These are phyloP conservation scores for Verticillium nonalfalfae DNA, from an alignment of 2,329 filamentous ascomycete genomes.

Conservation along the genomic window DNA sequence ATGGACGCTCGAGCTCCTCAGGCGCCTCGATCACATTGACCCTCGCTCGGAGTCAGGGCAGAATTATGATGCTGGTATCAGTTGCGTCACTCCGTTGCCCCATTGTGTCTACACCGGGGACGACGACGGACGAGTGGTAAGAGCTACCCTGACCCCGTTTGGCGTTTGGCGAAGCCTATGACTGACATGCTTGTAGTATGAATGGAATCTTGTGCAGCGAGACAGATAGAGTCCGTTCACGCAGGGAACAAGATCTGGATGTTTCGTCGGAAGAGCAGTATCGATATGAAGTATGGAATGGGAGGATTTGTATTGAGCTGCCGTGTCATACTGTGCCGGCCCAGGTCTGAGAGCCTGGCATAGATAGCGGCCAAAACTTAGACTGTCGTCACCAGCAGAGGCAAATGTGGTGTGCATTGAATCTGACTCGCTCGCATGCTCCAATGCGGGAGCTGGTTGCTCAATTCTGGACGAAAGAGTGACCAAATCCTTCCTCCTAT, in stretches of 20 bases:
- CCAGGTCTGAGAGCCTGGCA: background rate
- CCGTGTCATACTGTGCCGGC: background rate
- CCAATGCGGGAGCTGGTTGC: background rate
- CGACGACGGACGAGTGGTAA: conserved; percentile 82
- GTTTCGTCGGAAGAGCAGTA: background rate
- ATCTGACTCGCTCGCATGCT: background rate
- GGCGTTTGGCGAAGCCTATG: background rate
- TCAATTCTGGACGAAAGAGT: background rate
- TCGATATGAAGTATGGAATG: background rate
- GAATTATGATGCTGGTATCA: conserved; percentile 65
- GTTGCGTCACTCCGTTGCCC: conserved; percentile 77
- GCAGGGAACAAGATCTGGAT: background rate
- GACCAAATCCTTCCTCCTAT: background rate
- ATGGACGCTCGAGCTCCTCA: conserved; percentile 74
- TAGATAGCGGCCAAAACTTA: too few species aligned
- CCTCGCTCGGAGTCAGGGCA: conserved; percentile 51
- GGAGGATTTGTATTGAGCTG: background rate
- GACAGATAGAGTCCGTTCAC: conserved; percentile 41
- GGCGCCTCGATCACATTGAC: conserved; percentile 77
- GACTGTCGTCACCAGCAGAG: background rate
- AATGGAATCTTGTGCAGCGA: conserved; percentile 55
- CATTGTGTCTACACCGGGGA: conserved; percentile 88
- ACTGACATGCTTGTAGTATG: conserved; percentile 37
- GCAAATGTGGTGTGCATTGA: conserved; percentile 1
- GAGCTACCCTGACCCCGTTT: conserved; percentile 9